Percentiles rank a stretch among this genome's conserved stretches.
Evolutionary conservation across 1,284 basidiomycete species (phyloP).

Genomic region (Cerrena zonata): DNA sequence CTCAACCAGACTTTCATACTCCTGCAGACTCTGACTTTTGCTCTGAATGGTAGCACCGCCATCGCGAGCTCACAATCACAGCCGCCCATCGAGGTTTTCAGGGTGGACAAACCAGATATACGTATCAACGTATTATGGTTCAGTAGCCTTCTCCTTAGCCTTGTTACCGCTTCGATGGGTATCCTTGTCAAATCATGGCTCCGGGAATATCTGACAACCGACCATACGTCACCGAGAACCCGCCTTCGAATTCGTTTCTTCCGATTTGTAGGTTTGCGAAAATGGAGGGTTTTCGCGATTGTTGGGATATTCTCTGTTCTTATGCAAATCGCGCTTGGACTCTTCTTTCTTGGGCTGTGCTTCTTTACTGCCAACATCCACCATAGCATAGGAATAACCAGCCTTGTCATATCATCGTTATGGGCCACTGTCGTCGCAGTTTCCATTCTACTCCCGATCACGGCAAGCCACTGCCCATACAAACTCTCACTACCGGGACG

Average conservation of each 20-base stretch:
- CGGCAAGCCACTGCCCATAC: slow-evolving; percentile 7
- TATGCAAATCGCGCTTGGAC: slow-evolving; percentile 7
- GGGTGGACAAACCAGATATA: not conserved
- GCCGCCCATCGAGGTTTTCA: not conserved
- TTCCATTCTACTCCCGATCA: slow-evolving; percentile 1
- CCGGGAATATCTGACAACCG: not conserved
- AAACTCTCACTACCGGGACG: not conserved
- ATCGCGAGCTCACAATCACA: not conserved
- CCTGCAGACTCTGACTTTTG: too few relatives aligned
- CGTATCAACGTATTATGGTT: slow-evolving; percentile 1
- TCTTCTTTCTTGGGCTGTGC: slow-evolving; percentile 10
- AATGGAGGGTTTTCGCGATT: slow-evolving; percentile 11
- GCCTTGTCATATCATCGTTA: not conserved
- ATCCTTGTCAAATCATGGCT: not conserved
- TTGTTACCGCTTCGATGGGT: not conserved
- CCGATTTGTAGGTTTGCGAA: slow-evolving; percentile 1
- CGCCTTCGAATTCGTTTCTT: slow-evolving; percentile 7
- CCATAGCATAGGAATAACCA: not conserved
- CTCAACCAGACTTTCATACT: not conserved
- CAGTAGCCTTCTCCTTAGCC: not conserved
- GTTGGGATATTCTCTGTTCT: slow-evolving; percentile 6
- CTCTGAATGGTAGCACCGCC: not conserved
- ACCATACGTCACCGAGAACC: not conserved
- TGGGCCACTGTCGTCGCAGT: slow-evolving; percentile 6
- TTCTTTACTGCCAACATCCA: slow-evolving; percentile 6